Evolutionary conservation across 768 basidiomycete genomes (phyloP).

Genomic region (Chiua virens): DNA sequence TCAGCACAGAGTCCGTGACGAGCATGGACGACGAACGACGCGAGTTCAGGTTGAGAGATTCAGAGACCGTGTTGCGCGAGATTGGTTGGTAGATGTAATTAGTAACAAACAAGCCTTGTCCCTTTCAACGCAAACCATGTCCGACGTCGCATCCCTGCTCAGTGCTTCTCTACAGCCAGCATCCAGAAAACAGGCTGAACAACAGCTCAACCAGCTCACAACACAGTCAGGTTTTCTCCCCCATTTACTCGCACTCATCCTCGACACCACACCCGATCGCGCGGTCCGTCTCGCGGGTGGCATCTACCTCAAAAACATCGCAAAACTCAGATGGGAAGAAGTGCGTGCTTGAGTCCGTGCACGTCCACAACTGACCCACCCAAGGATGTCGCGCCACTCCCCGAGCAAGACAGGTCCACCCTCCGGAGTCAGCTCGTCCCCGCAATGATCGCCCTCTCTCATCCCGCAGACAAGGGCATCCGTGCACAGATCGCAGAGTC

Average conservation of each 20-base stretch:
- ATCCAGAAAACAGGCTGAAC: conserved; percentile 80
- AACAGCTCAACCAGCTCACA: conserved; percentile 65
- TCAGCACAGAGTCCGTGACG: background rate
- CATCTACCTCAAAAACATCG: conserved; percentile 90
- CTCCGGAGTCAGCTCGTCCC: conserved; percentile 81
- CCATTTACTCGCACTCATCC: conserved; percentile 75
- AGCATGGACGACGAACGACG: background rate
- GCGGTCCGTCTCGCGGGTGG: conserved; percentile 80
- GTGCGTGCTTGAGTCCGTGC: conserved; percentile 40
- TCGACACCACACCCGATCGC: conserved; percentile 62
- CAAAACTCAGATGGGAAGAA: conserved; percentile 88
- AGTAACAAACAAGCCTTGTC: conserved; percentile 13
- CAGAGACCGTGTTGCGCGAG: conserved; percentile 20
- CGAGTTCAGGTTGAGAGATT: conserved; percentile 19
- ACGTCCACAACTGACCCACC: background rate
- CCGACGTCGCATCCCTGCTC: conserved; percentile 68
- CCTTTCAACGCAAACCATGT: conserved; percentile 55
- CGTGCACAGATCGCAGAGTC: conserved; percentile 91
- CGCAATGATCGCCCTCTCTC: conserved; percentile 86
- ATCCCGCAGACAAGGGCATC: conserved; percentile 66
- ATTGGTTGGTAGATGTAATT: conserved; percentile 17
- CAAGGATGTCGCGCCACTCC: conserved; percentile 72
- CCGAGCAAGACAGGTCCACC: conserved; percentile 66
- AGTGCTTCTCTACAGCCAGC: conserved; percentile 68
- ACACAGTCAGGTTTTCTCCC: conserved; percentile 75